These are phyloP conservation scores for Alternaria longipes DNA, from an alignment of 2,329 filamentous ascomycete genomes.

Conservation along the genomic window DNA sequence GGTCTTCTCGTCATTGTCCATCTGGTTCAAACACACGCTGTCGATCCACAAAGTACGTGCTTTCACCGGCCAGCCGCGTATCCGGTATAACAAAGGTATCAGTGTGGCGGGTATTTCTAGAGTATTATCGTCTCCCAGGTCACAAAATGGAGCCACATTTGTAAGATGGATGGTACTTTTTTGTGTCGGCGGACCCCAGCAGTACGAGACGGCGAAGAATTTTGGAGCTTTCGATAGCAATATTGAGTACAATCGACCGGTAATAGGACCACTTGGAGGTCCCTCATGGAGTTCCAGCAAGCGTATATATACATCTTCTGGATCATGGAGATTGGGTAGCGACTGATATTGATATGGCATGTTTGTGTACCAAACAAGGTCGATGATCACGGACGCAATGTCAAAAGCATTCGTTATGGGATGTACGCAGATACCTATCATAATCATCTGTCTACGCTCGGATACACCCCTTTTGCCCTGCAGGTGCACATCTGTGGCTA, in stretches of 20 bases:
- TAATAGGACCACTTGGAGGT: background rate
- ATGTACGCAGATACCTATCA: too few species aligned
- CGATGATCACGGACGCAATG: too few species aligned
- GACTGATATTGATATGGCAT: background rate
- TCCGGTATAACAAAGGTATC: background rate
- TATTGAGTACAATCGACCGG: background rate
- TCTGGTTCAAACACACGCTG: background rate
- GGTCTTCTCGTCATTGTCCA: background rate
- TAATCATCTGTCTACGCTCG: too few species aligned
- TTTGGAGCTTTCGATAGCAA: background rate
- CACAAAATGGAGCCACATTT: background rate
- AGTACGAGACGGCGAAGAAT: background rate
- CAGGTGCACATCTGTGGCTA: too few species aligned
- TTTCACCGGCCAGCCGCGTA: background rate
- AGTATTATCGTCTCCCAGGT: background rate
- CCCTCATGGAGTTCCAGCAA: background rate
- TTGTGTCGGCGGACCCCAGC: background rate
- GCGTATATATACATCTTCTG: background rate
- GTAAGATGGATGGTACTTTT: background rate
- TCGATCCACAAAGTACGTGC: background rate
- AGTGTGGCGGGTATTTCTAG: rapidly evolving
- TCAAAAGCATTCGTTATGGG: too few species aligned
- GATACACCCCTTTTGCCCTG: too few species aligned
- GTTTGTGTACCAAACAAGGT: too few species aligned
- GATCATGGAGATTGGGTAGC: background rate